phyloP scores from a whole-genome alignment of 106 monocot species.

The Dendrobium nobile region DNA sequence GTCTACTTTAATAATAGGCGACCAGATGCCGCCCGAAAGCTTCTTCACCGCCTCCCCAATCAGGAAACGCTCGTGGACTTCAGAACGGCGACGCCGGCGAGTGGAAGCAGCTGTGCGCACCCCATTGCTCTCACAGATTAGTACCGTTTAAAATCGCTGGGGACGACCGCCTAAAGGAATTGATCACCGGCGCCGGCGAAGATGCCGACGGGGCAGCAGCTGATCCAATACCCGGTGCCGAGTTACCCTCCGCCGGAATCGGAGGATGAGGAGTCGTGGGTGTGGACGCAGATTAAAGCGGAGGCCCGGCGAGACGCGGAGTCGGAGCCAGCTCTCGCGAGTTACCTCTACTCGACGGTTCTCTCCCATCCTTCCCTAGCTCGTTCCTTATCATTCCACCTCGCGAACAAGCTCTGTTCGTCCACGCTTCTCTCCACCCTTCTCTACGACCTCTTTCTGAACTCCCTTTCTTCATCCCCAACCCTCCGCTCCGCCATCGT shows the following conservation, averaged over 20 bases:
- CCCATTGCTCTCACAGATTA: no score
- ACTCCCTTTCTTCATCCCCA: slow-evolving; percentile 23
- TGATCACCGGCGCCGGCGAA: not conserved
- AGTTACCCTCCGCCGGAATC: slow-evolving; percentile 66
- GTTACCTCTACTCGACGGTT: slow-evolving; percentile 52
- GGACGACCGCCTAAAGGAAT: not conserved
- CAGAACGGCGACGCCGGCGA: no score
- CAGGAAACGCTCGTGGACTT: no score
- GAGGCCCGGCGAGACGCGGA: slow-evolving; percentile 70
- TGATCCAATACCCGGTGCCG: slow-evolving; percentile 18
- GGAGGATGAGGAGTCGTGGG: slow-evolving; percentile 52
- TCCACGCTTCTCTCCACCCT: slow-evolving; percentile 46
- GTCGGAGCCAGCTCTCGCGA: slow-evolving; percentile 72
- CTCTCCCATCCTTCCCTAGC: slow-evolving; percentile 58
- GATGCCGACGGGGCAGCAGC: slow-evolving; percentile 9
- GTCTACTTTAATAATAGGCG: no score
- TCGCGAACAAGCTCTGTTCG: slow-evolving; percentile 58
- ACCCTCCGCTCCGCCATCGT: slow-evolving; percentile 22
- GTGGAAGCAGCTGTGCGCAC: no score
- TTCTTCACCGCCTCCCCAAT: no score
- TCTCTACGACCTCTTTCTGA: slow-evolving; percentile 49
- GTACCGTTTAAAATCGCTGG: no score
- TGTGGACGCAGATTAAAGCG: slow-evolving; percentile 77
- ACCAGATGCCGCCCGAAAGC: no score
- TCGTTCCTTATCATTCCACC: slow-evolving; percentile 57